Conservation (phyloP, 1,139 yeast genomes). For the Kodamaea ohmeri region DNA sequence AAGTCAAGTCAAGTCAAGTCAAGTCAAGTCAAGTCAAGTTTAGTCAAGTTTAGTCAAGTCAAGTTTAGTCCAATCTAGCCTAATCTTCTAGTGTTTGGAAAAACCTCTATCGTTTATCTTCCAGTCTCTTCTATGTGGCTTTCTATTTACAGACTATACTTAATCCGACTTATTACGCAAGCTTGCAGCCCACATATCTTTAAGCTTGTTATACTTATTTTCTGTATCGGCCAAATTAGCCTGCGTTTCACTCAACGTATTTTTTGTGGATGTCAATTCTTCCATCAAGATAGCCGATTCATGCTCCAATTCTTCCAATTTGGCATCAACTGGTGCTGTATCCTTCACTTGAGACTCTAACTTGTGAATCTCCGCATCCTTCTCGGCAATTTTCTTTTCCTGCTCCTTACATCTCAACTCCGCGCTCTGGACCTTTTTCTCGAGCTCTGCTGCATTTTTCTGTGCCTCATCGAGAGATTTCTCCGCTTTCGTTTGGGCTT, state of each 20-base stretch:
- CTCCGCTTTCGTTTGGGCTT: neutral
- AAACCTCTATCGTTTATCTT: too few relatives aligned
- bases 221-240: conserved; percentile 5
- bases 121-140: too few relatives aligned
- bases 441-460: conserved; percentile 4
- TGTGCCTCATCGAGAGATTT: neutral
- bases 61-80: too few relatives aligned
- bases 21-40: too few relatives aligned
- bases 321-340: conserved; percentile 3
- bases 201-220: conserved; percentile 3
- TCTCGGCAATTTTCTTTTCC: conserved; percentile 3
- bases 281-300: conserved; percentile 7
- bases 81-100: too few relatives aligned
- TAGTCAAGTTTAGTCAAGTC: too few relatives aligned
- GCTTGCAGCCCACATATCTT: conserved; percentile 3
- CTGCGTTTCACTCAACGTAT: conserved; percentile 15
- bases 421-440: conserved; percentile 3
- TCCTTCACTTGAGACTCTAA: conserved; percentile 4
- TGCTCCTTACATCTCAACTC: conserved; percentile 4
- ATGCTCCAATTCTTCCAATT: conserved; percentile 5
- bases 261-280: conserved; percentile 6
- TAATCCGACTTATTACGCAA: neutral
- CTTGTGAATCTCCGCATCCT: conserved; percentile 4
- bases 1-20: too few relatives aligned
- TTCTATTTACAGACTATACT: neutral